Evolutionary conservation across 352 stramenopile species (phyloP), one percentile per base, ranked within the genome.

Genomic region (Pythium sukuiense): DNA sequence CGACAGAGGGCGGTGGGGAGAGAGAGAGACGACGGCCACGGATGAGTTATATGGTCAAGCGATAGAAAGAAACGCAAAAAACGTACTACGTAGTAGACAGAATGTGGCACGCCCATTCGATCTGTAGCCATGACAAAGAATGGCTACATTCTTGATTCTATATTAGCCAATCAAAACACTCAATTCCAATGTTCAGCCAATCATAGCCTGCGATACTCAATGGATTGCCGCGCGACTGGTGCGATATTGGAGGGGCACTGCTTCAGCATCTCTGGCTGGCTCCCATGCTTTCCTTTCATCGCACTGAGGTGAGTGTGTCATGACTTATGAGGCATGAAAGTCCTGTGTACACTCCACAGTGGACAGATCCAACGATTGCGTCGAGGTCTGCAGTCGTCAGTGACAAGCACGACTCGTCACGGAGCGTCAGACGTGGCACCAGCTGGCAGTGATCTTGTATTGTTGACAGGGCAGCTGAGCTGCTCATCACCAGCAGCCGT

Each of bases 21-120:
- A 43, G 39, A 39, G 14, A 29, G 2, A 27, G 12, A 54, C 24
- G 54, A 13, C 3, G 9, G 5, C 4, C 33, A 32, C 18, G 26
- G 52, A n/a, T 55, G 8, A 55, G n/a, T 52, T 52, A 55, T 35
- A 24, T 29, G 43, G 43, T 6, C 43, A 50, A 41, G 39, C 50
- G 50, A 52, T 52, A 52, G 45, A 52, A 52, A 52, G 24, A 29
- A 55, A 26, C 33, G 14, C 35, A 41, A 41, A 5, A 41, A 41
- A 41, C 32, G 32, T 37, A 37, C 8, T 55, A 55, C n/a, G n/a
- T n/a, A n/a, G n/a, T n/a, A n/a, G n/a, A n/a, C n/a, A n/a, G n/a
- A n/a, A n/a, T n/a, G n/a, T n/a, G n/a, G n/a, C n/a, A n/a, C n/a
- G n/a, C n/a, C n/a, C n/a, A n/a, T n/a, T n/a, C 27, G 45, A 18